Evolutionary conservation across 2,329 filamentous ascomycete species (phyloP).

Genomic region (Coniochaeta sp.): DNA sequence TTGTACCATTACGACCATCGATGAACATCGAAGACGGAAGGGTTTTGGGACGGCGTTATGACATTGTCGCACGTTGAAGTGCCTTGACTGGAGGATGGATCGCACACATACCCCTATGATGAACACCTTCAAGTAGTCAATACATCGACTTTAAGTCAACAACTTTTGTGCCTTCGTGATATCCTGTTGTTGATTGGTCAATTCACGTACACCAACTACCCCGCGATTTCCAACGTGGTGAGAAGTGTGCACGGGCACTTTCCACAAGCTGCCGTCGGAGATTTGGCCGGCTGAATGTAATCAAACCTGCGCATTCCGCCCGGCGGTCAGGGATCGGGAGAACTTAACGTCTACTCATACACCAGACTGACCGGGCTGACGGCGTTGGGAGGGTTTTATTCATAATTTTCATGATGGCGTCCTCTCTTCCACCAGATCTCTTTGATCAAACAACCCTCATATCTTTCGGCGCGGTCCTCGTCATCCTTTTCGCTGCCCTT

Average conservation of each 20-base stretch:
- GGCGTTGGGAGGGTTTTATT: not conserved
- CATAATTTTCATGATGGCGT: slow-evolving; percentile 3
- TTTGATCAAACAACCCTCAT: slow-evolving; percentile 54
- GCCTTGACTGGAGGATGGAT: not conserved
- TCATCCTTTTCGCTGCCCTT: slow-evolving; percentile 44
- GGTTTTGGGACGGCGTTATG: slow-evolving; percentile 3
- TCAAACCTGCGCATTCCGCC: not conserved
- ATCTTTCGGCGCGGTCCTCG: slow-evolving; percentile 48
- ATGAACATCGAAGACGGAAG: not conserved
- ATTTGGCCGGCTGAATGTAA: not conserved
- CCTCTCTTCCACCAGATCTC: slow-evolving; percentile 41
- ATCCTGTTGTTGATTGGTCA: not conserved
- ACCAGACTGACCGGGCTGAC: no score
- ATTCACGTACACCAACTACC: no score
- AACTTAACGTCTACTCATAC: not conserved
- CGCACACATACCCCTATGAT: not conserved
- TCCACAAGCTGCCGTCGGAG: not conserved
- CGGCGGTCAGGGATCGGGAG: not conserved
- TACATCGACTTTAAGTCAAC: not conserved
- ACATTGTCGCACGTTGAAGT: not conserved
- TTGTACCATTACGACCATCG: slow-evolving; percentile 3
- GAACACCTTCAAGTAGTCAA: not conserved
- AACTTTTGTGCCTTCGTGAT: not conserved
- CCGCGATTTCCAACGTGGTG: not conserved
- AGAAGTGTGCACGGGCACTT: not conserved